Evolutionary conservation across 805 yeast genomes (phyloP).

Genomic region (Starmerella stellata): DNA sequence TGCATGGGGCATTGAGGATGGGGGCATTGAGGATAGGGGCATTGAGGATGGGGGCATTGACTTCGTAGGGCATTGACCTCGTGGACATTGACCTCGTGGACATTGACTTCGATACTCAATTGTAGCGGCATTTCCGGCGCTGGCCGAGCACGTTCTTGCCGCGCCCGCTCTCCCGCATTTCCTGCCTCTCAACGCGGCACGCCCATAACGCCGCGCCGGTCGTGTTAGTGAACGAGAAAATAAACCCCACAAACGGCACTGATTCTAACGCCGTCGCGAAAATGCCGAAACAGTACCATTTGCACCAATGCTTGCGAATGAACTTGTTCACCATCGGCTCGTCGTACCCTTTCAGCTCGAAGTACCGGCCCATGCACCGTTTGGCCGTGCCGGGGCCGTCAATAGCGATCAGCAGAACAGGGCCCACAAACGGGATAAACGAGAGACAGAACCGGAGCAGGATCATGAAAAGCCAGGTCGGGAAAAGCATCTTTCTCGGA

Average conservation of each 20-base stretch:
- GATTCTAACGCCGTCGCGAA: conserved; percentile 24
- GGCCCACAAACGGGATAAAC: conserved; percentile 42
- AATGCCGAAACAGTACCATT: conserved; percentile 23
- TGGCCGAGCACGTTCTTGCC: conserved; percentile 1
- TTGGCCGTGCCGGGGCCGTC: conserved; percentile 40
- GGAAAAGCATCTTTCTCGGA: conserved; percentile 27
- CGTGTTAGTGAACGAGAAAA: conserved; percentile 24
- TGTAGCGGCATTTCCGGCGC: background rate
- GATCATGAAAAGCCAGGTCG: conserved; percentile 27
- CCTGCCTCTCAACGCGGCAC: conserved; percentile 17
- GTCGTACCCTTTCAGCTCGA: conserved; percentile 35
- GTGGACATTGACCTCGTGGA: too few species aligned
- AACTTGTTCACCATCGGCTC: conserved; percentile 26
- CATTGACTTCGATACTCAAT: too few species aligned
- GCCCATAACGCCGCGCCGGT: conserved; percentile 27
- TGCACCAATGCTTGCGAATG: conserved; percentile 18
- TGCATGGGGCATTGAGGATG: too few species aligned
- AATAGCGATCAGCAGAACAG: conserved; percentile 31
- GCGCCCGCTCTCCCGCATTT: background rate
- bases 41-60: too few species aligned
- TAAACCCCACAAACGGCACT: conserved; percentile 22
- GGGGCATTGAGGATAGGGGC: too few species aligned
- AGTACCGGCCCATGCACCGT: conserved; percentile 38
- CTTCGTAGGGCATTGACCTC: too few species aligned
- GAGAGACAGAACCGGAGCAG: conserved; percentile 26